phyloP scores from a whole-genome alignment of 2,329 filamentous ascomycete genomes.

The Sclerotinia sclerotiorum region DNA sequence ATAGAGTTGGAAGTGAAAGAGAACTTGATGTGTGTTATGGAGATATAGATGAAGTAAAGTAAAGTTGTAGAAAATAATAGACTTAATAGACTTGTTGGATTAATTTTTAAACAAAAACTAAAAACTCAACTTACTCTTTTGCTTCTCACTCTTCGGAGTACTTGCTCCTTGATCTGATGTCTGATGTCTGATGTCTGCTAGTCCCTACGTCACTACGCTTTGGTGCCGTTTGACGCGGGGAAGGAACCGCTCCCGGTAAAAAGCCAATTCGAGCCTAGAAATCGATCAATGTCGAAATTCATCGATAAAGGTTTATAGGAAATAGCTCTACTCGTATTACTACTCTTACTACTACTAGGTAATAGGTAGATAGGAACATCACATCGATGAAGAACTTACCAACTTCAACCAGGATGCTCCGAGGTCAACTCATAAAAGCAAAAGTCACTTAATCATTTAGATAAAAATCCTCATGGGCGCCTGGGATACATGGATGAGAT shows the following conservation, averaged over 20 bases:
- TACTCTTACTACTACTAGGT: background rate
- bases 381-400: background rate
- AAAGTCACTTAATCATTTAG: background rate
- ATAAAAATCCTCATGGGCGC: background rate
- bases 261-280: background rate
- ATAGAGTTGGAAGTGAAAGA: background rate
- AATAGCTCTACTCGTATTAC: background rate
- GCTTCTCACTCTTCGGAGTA: background rate
- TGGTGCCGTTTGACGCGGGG: constrained; percentile 10
- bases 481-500: background rate
- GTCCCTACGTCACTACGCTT: constrained; percentile 15
- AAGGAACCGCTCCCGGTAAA: background rate
- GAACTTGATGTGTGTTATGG: background rate
- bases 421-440: background rate
- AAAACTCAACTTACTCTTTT: background rate
- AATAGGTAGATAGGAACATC: no score
- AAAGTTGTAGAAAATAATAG: background rate
- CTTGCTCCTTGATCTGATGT: constrained; percentile 18
- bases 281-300: background rate
- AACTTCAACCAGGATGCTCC: background rate
- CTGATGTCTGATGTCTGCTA: background rate
- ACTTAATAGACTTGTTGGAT: background rate
- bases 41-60: background rate
- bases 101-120: background rate
- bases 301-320: background rate